Conservation (phyloP, 768 basidiomycete species). For the Fistulinella prunicolor region DNA sequence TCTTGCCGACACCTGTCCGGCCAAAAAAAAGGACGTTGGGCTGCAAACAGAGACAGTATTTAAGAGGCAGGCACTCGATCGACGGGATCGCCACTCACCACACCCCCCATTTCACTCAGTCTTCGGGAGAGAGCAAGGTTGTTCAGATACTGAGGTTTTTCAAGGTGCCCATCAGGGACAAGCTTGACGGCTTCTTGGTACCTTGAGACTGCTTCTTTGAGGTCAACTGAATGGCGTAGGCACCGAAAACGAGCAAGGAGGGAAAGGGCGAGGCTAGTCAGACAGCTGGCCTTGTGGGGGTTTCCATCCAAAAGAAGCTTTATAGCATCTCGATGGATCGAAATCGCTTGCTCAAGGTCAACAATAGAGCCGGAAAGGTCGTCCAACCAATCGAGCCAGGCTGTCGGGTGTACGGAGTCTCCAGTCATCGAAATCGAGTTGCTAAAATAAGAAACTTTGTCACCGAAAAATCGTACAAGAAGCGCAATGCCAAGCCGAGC, state of each 20-base stretch:
- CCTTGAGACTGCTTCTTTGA: neutral
- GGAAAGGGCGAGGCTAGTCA: neutral
- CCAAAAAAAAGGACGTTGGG: slow-evolving; percentile 23
- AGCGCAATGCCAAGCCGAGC: neutral
- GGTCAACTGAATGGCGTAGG: neutral
- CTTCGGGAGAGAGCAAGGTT: no score
- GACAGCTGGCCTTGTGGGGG: neutral
- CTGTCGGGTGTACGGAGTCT: neutral
- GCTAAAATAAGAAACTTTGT: neutral
- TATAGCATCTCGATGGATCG: neutral
- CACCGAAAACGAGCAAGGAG: neutral
- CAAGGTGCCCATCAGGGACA: neutral
- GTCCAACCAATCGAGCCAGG: neutral
- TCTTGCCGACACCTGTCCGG: slow-evolving; percentile 26
- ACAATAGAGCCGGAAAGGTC: neutral
- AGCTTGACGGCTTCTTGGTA: neutral
- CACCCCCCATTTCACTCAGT: slow-evolving; percentile 20
- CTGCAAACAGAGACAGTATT: slow-evolving; percentile 7
- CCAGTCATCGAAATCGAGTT: neutral
- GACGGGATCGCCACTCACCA: slow-evolving; percentile 10
- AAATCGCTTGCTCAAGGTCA: neutral
- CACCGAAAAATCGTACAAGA: neutral
- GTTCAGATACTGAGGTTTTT: neutral
- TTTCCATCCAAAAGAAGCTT: neutral
- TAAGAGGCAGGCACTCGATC: no score